Base-by-base conservation (phyloP, 371 early-diverging fungal genomes). In the Apophysomyces sp. region DNA sequence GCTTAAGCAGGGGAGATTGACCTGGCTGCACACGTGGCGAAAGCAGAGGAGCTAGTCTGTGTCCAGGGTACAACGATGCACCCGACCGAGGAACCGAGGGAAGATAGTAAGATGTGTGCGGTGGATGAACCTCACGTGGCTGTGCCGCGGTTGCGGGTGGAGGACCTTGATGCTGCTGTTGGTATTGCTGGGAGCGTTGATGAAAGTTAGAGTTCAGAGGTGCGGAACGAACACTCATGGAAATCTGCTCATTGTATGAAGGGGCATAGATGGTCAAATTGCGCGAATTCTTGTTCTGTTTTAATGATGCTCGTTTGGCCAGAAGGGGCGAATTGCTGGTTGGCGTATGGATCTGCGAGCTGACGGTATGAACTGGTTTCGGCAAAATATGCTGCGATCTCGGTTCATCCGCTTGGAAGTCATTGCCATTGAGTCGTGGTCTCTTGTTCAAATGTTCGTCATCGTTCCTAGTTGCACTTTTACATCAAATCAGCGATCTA, bases 181-280 rank as follows among this genome's bases (percentile, higher is more conserved):
- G 65, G 31, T 58, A 76, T 58, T 51, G 68, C 36, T 69, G 68
- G 15, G 73, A 44, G 7, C 49, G 69, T 26, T 73, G 69, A 12
- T 68, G 67, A 34, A 77, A 77, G n/a, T 76, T 70, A 11, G 86
- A 79, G 57, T 83, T 73, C n/a, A 85, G 61, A 7, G 86, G 86
- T 24, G 86, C 86, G 26, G 86, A 85, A 36, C 78, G 78, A 27
- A 85, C 77, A 12, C 80, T 73, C 15, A 76, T 67, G 2, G 82
- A 55, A 18, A 59, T 62, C 52, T 80, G 81, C 27, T 82, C 83
- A 28, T 69, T 72, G 52, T 85, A 85, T 11, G 86, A 81, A 2
- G 86, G 83, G 9, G 86, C 75, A 72, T 73, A 83, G 36, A 85
- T 85, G 7, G 86, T 85, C 39, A 85, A 53, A 16, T 82, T 76